A percentile compares a stretch with the other conserved stretches of the same genome.
phyloP scores from a whole-genome alignment of 176 grass and related monocot species.

The Zoysia japonica region DNA sequence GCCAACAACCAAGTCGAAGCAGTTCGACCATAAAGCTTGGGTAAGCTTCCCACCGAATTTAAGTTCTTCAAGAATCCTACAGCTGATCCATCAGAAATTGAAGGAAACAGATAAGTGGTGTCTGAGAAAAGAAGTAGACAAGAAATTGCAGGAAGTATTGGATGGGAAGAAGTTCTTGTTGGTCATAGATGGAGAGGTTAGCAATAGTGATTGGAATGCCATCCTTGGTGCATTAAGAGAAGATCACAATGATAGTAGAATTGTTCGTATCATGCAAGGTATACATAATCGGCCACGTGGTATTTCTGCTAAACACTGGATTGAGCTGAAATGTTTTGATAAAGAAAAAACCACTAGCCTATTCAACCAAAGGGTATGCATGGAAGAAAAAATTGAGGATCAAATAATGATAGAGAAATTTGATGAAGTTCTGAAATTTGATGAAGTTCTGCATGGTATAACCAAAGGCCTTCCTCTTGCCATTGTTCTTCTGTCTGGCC shows the following conservation, averaged over 20 bases:
- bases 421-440: no score
- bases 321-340: not conserved
- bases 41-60: constrained; percentile 1
- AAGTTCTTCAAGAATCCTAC: not conserved
- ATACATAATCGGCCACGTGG: not conserved
- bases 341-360: not conserved
- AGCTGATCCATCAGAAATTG: not conserved
- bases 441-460: not conserved
- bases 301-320: no score
- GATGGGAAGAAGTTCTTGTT: not conserved
- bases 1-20: not conserved
- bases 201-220: not conserved
- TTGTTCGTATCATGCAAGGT: constrained; percentile 29
- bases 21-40: not conserved
- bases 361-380: not conserved
- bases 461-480: constrained; percentile 21
- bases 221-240: not conserved
- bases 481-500: constrained; percentile 28
- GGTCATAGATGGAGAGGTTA: constrained; percentile 27
- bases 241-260: not conserved
- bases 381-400: not conserved
- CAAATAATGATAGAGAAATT: not conserved
- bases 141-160: not conserved
- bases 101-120: not conserved
- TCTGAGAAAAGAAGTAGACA: fast-evolving